Evolutionary conservation across 441 rosid species (phyloP), one percentile per base, ranked within the genome.

Genomic region (Brassica balearica): DNA sequence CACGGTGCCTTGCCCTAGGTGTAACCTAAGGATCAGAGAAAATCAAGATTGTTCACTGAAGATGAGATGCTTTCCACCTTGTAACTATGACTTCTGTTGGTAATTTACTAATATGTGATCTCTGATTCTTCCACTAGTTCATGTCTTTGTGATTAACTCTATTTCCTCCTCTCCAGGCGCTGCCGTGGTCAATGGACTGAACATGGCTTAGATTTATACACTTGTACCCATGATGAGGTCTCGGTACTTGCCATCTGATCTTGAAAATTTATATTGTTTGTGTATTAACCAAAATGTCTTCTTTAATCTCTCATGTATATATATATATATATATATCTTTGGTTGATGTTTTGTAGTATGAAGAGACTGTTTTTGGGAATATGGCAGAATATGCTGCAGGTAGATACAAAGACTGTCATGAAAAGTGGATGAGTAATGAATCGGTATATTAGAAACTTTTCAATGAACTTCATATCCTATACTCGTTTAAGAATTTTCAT

Each of bases 1-100:
- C 67, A 81, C 90, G 32, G 90, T 90, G 85, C 90, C 91, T 65
- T 93, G 97, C 79, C 96, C 97, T 1, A 86, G 85, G 67, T 93
- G 97, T 85, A 82, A 72, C 38, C 73, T 74, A 36, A 88, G 91
- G 19, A 85, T 91, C 25, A 85, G 82, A 79, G 82, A 86, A 71
- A 87, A 85, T 74, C 80, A 77, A 62, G 84, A 11, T 17, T 8
- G 84, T 8, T 88, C 93, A 62, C 71, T 82, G 82, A 87, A 88
- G 76, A 81, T 91, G 86, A 82, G 65, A 11, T 93, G 97, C 73
- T 79, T 73, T 53, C 80, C 85, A 6, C 92, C 86, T 32, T 90
- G 96, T 80, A 22, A 58, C 25, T 75, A 73, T 73, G 73, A 79
- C 2, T 91, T 91, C 71, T 91, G 96, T 83, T 90, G 97, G 97